Conservation (phyloP, 2,329 filamentous ascomycete species). For the Leptodontidium sp. region DNA sequence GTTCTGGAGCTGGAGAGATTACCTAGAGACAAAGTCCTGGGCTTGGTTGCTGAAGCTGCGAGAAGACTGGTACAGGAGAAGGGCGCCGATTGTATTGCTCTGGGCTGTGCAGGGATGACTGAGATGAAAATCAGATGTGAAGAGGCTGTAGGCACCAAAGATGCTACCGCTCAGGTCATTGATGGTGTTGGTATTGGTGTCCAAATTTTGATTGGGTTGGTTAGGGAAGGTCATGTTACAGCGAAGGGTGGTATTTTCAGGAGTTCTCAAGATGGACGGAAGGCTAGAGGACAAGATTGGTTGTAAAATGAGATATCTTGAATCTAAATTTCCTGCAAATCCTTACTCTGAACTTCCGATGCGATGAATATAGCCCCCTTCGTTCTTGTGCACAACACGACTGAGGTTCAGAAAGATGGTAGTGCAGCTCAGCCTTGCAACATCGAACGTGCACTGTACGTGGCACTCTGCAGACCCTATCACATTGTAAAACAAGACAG, state of each 20-base stretch:
- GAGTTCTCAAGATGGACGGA: slow-evolving; percentile 50
- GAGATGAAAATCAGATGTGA: slow-evolving; percentile 73
- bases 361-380: too few relatives aligned
- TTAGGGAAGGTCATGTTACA: slow-evolving; percentile 55
- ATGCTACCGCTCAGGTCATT: slow-evolving; percentile 54
- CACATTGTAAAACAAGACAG: too few relatives aligned
- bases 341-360: too few relatives aligned
- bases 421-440: too few relatives aligned
- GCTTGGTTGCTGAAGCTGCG: slow-evolving; percentile 74
- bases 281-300: slow-evolving; percentile 53
- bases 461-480: too few relatives aligned
- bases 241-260: slow-evolving; percentile 55
- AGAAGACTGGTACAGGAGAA: slow-evolving; percentile 66
- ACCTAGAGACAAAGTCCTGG: slow-evolving; percentile 68
- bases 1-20: slow-evolving; percentile 81
- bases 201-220: slow-evolving; percentile 54
- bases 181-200: slow-evolving; percentile 59
- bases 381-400: too few relatives aligned
- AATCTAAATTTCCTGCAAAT: neutral
- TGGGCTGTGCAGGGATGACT: slow-evolving; percentile 92
- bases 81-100: slow-evolving; percentile 72
- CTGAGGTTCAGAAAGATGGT: too few relatives aligned
- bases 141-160: slow-evolving; percentile 53
- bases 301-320: slow-evolving; percentile 40
- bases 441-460: too few relatives aligned